A percentile compares a stretch with the other conserved stretches of the same genome.
Conservation (phyloP, 1,139 yeast genomes). For the Zygotorulaspora mrakii region DNA sequence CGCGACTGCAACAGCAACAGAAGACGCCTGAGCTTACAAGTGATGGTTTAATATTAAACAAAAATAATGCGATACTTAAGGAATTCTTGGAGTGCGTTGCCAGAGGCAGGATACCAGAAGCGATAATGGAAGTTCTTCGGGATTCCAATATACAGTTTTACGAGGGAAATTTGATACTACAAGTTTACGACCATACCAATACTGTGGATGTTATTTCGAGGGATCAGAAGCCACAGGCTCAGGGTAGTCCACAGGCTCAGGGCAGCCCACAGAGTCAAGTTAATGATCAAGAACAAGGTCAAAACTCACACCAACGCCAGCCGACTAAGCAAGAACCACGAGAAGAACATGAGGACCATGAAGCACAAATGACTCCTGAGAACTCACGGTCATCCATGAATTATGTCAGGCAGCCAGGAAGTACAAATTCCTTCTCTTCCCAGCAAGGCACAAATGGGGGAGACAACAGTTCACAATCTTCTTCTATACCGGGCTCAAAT, state of each 20-base stretch:
- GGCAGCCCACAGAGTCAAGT: too few species aligned
- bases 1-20: conserved; percentile 40
- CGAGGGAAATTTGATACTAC: conserved; percentile 84
- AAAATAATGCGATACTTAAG: conserved; percentile 73
- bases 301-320: conserved; percentile 6
- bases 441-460: not conserved
- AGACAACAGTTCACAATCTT: conserved; percentile 5
- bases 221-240: conserved; percentile 19
- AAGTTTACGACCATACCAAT: conserved; percentile 72
- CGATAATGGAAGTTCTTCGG: conserved; percentile 80
- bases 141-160: conserved; percentile 80
- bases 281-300: conserved; percentile 14
- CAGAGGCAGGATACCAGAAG: conserved; percentile 79
- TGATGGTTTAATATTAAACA: conserved; percentile 78
- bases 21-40: conserved; percentile 32
- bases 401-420: conserved; percentile 3
- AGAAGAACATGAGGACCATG: not conserved
- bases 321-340: conserved; percentile 1
- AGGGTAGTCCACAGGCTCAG: too few species aligned
- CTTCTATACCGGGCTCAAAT: conserved; percentile 13
- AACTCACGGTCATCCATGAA: not conserved
- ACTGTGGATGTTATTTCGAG: conserved; percentile 34
- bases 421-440: conserved; percentile 2
- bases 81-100: conserved; percentile 77
- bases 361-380: too few species aligned